phyloP scores from a whole-genome alignment of 306 rosid species.

The Vicia sativa region DNA sequence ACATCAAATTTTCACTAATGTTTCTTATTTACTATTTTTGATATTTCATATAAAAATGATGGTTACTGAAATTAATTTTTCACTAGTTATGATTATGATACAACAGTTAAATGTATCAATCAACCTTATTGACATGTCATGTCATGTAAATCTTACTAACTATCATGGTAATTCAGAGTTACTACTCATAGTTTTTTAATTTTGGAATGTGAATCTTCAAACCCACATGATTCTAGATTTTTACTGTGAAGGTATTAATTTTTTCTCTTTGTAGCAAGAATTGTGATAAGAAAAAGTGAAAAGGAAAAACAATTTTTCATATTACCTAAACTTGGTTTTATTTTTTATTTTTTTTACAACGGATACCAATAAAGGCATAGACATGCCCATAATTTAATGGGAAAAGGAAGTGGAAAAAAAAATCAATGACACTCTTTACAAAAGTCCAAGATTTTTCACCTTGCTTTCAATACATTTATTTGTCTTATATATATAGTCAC shows the following conservation, averaged over 20 bases:
- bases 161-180: constrained; percentile 43
- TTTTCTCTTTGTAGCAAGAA: constrained; percentile 12
- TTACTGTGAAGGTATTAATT: constrained; percentile 28
- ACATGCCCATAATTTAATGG: constrained; percentile 40
- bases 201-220: constrained; percentile 41
- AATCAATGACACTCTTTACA: constrained; percentile 25
- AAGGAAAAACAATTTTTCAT: neutral
- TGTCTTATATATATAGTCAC: constrained; percentile 41
- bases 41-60: constrained; percentile 37
- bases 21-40: constrained; percentile 38
- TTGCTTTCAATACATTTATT: constrained; percentile 30
- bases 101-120: constrained; percentile 58
- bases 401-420: constrained; percentile 27
- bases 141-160: constrained; percentile 51
- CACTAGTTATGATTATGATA: constrained; percentile 39
- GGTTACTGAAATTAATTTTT: constrained; percentile 15
- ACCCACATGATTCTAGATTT: constrained; percentile 29
- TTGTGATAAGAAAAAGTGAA: constrained; percentile 5
- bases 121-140: constrained; percentile 46
- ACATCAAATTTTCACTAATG: neutral
- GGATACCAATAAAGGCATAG: constrained; percentile 31
- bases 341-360: neutral
- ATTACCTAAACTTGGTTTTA: neutral
- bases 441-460: neutral
- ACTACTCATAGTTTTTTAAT: constrained; percentile 28